Conservation (phyloP, 2,329 filamentous ascomycete genomes). For the Aspergillus ibericus region DNA sequence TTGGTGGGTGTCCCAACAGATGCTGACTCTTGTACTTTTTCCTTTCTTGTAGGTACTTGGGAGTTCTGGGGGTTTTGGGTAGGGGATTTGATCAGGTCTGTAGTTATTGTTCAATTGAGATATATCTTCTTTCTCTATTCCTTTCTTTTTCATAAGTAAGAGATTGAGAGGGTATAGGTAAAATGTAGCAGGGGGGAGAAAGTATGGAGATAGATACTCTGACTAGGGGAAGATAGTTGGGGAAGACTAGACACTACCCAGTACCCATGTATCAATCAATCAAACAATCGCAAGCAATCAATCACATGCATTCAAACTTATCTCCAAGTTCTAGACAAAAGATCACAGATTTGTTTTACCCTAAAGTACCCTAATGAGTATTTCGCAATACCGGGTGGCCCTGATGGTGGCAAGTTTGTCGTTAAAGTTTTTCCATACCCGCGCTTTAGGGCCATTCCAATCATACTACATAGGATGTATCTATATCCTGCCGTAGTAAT, state of each 20-base stretch:
- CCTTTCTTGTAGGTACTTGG: too few relatives aligned
- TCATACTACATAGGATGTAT: not conserved
- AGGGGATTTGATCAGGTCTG: too few relatives aligned
- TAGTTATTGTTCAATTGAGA: not conserved
- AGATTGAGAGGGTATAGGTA: too few relatives aligned
- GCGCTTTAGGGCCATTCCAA: not conserved
- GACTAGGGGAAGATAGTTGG: too few relatives aligned
- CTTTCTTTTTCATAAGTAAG: not conserved
- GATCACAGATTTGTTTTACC: not conserved
- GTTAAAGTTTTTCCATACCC: not conserved
- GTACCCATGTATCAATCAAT: too few relatives aligned
- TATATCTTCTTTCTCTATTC: not conserved
- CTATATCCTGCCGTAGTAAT: too few relatives aligned
- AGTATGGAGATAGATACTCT: not conserved
- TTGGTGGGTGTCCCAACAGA: slow-evolving; percentile 18
- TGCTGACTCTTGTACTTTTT: not conserved
- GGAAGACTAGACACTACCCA: too few relatives aligned
- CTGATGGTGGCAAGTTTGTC: not conserved
- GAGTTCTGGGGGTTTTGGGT: too few relatives aligned
- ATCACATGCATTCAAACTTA: not conserved
- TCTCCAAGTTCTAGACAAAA: not conserved
- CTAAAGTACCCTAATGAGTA: not conserved
- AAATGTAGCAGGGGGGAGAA: not conserved
- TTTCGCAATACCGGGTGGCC: not conserved
- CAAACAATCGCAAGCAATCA: not conserved